A percentile compares a stretch with the other conserved stretches of the same genome.
phyloP scores from a whole-genome alignment of 2,329 filamentous ascomycete genomes.

The Scytalidium lignicola region DNA sequence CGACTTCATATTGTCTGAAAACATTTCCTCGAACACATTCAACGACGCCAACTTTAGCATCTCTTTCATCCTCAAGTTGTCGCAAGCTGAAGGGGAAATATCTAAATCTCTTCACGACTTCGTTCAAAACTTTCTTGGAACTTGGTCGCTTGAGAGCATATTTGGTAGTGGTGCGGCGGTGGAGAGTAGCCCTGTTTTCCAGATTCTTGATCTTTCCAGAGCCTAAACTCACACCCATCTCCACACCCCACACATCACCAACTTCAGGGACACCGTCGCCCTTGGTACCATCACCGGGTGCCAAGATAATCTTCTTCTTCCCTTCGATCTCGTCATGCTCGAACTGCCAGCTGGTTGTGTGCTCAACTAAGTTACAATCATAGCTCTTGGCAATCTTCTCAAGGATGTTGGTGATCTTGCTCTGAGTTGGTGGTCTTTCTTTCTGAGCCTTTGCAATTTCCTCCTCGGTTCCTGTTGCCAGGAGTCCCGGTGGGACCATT shows the following conservation, averaged over 20 bases:
- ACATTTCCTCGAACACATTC: conserved; percentile 93
- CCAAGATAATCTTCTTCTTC: conserved; percentile 83
- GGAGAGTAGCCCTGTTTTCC: conserved; percentile 81
- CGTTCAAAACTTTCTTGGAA: conserved; percentile 85
- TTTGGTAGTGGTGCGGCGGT: conserved; percentile 86
- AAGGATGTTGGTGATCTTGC: conserved; percentile 78
- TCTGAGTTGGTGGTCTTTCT: conserved; percentile 77
- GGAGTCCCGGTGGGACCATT: conserved; percentile 83
- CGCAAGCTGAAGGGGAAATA: conserved; percentile 96
- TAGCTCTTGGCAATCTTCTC: conserved; percentile 91
- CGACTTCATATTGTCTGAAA: conserved; percentile 91
- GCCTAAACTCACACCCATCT: conserved; percentile 87
- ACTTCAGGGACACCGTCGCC: conserved; percentile 86
- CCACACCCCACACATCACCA: conserved; percentile 95
- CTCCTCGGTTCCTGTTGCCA: conserved; percentile 80
- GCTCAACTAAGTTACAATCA: conserved; percentile 90
- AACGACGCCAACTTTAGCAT: conserved; percentile 91
- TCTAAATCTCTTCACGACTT: conserved; percentile 95
- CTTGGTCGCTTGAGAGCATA: conserved; percentile 92
- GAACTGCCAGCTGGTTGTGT: conserved; percentile 96
- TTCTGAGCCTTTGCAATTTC: conserved; percentile 89
- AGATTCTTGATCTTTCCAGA: conserved; percentile 93
- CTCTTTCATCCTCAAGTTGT: conserved; percentile 93
- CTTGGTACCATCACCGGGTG: conserved; percentile 79
- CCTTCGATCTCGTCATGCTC: conserved; percentile 97